These are phyloP conservation scores for Copromyces sp. DNA, from an alignment of 495 filamentous ascomycete genomes.

Conservation along the genomic window DNA sequence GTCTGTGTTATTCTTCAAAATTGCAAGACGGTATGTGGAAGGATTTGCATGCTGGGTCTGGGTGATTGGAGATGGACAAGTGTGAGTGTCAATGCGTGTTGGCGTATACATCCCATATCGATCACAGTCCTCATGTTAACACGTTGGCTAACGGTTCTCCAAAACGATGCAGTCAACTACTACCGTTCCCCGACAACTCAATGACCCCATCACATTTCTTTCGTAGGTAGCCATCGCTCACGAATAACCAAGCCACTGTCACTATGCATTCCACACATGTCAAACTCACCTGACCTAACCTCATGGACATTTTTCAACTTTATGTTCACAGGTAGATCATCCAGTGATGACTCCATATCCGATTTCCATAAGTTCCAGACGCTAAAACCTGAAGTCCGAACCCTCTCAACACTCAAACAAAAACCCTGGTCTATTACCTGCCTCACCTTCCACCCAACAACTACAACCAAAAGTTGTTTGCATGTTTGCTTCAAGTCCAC, in stretches of 20 bases:
- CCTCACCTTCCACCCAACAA: neutral
- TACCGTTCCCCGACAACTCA: neutral
- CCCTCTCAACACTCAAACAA: neutral
- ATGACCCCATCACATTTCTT: neutral
- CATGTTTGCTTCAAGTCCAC: neutral
- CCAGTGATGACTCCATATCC: neutral
- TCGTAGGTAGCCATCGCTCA: neutral
- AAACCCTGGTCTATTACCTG: neutral
- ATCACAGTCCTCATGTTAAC: neutral
- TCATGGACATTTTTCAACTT: neutral
- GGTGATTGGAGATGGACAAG: neutral
- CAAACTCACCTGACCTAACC: neutral
- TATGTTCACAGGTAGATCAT: neutral
- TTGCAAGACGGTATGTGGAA: neutral
- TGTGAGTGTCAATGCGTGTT: neutral
- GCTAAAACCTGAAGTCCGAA: no score
- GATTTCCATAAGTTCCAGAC: no score
- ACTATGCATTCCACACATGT: neutral
- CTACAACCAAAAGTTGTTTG: neutral
- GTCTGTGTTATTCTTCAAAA: neutral
- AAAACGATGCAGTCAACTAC: neutral
- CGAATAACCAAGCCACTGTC: neutral
- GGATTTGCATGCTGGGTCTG: neutral
- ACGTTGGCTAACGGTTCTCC: neutral
- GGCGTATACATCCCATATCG: neutral